Evolutionary conservation across 306 rosid genomes (phyloP).

Genomic region (Corylus americana): DNA sequence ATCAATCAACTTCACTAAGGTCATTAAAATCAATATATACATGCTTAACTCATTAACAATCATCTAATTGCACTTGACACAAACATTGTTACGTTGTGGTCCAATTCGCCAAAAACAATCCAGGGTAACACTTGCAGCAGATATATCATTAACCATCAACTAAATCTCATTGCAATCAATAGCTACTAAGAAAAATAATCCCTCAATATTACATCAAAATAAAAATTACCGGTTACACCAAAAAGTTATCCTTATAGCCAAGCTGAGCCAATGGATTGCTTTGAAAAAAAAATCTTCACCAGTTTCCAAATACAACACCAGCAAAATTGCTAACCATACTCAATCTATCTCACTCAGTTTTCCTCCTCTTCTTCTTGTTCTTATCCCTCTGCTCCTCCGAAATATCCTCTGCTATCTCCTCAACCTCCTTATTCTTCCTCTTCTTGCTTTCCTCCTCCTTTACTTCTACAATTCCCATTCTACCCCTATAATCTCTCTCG

Average conservation of each 20-base stretch:
- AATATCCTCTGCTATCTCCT: conserved; percentile 13
- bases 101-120: background rate
- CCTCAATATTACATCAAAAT: background rate
- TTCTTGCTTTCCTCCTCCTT: conserved; percentile 1
- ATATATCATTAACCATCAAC: background rate
- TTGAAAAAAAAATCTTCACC: background rate
- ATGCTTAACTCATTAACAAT: background rate
- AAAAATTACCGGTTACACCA: background rate
- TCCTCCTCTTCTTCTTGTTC: conserved; percentile 27
- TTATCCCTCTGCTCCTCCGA: background rate
- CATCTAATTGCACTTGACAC: background rate
- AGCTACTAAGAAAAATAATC: background rate
- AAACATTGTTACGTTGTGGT: background rate
- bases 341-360: background rate
- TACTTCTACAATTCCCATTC: background rate
- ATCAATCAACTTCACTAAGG: background rate
- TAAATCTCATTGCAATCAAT: background rate
- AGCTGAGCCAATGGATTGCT: background rate
- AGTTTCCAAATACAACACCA: background rate
- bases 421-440: conserved; percentile 7
- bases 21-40: background rate
- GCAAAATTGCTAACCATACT: background rate
- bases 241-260: background rate
- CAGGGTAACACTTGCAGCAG: background rate
- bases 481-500: background rate